These are phyloP conservation scores for Chytriomyces sp. DNA, from an alignment of 192 early-diverging fungal genomes.

Conservation along the genomic window DNA sequence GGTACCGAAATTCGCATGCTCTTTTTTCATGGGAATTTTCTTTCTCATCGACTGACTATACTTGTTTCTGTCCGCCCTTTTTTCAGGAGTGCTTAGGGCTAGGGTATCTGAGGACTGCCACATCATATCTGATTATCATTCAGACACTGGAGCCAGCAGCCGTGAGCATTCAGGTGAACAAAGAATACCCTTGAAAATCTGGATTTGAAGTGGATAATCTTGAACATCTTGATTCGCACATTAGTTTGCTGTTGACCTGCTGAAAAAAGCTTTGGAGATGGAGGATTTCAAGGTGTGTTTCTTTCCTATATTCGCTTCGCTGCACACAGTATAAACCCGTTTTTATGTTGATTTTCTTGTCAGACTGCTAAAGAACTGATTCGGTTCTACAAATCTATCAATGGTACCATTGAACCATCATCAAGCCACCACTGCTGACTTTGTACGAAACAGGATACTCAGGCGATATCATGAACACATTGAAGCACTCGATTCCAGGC, in stretches of 20 bases:
- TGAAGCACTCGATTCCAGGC: not conserved
- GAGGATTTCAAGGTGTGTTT: constrained; percentile 76
- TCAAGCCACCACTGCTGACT: not conserved
- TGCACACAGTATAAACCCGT: too few relatives aligned
- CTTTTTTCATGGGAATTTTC: constrained; percentile 3
- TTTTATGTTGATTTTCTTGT: constrained; percentile 14
- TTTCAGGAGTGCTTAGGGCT: constrained; percentile 69
- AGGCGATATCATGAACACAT: not conserved
- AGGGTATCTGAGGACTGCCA: constrained; percentile 79
- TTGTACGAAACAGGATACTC: not conserved
- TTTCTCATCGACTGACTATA: not conserved
- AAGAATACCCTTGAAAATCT: not conserved
- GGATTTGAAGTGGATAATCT: constrained; percentile 3
- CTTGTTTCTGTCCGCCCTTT: not conserved
- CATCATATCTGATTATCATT: constrained; percentile 88
- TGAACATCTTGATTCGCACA: constrained; percentile 1
- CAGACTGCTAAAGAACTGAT: constrained; percentile 78
- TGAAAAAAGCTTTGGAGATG: constrained; percentile 73
- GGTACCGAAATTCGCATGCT: constrained; percentile 44
- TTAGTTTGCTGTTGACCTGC: constrained; percentile 63
- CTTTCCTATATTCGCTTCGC: constrained; percentile 14
- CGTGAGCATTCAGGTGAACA: constrained; percentile 65
- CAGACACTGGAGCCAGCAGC: constrained; percentile 83
- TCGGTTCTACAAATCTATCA: constrained; percentile 78
- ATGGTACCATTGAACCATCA: constrained; percentile 49